Evolutionary conservation across 176 grass and related monocot genomes (phyloP).

Genomic region (Oryza nivara): DNA sequence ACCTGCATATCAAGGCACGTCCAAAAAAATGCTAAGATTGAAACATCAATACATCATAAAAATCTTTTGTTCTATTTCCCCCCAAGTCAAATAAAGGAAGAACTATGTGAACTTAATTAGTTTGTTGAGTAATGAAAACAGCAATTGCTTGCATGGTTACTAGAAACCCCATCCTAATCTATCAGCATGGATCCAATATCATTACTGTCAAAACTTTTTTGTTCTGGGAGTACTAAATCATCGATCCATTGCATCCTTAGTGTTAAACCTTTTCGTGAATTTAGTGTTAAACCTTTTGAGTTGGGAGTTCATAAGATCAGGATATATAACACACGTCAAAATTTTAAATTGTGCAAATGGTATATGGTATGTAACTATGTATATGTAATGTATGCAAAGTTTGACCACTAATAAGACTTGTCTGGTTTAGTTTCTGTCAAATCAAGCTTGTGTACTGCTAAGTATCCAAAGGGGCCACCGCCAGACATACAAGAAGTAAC

Average conservation of each 20-base stretch:
- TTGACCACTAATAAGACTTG: background rate
- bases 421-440: slow-evolving; percentile 1
- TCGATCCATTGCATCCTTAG: background rate
- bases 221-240: background rate
- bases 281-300: slow-evolving; percentile 19
- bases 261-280: slow-evolving; percentile 7
- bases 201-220: background rate
- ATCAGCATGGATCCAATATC: slow-evolving; percentile 11
- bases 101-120: slow-evolving; percentile 28
- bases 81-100: slow-evolving; percentile 34
- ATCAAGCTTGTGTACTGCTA: too few species aligned
- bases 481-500: too few species aligned
- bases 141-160: slow-evolving; percentile 27
- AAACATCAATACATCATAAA: slow-evolving; percentile 25
- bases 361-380: background rate
- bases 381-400: background rate
- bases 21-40: slow-evolving; percentile 14
- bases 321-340: background rate
- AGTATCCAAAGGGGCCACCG: too few species aligned
- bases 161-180: slow-evolving; percentile 14
- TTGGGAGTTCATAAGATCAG: slow-evolving; percentile 15
- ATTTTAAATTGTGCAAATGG: slow-evolving; percentile 27
- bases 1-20: slow-evolving; percentile 29
- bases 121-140: slow-evolving; percentile 22
- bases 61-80: slow-evolving; percentile 1